Evolutionary conservation across 1,139 yeast species (phyloP), one percentile per base, ranked within the genome.

Genomic region (Pichiaceae sp.): DNA sequence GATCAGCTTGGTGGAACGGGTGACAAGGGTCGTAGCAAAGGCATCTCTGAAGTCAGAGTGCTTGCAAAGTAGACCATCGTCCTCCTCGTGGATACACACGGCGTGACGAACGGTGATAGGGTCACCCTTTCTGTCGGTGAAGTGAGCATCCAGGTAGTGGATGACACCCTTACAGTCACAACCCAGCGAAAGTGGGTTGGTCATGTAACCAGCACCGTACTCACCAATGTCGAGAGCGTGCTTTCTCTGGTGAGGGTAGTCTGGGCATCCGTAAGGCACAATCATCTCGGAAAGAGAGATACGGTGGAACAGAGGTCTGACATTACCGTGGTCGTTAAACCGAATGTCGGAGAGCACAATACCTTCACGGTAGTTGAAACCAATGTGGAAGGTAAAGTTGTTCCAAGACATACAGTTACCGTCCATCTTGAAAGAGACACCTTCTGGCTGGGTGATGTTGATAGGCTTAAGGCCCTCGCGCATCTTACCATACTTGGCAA

Each of bases 221-320:
- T 82, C 93, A 55, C 93, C 93, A 50, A 82, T 75, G 62, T 82
- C 93, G 58, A 82, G 75, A 32, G 93, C 93, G 50, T 82, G 93
- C 59, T 82, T 82, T 64, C 93, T 72, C 54, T 80, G 87, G 56
- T 80, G 89, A 36, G 87, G 89, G 62, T 72, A 78, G 46, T 75
- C 80, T 39, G 93, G 93, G 43, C 70, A 68, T 40, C 93, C 93
- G 53, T 82, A 82, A 24, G 93, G 93, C 42, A 82, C 93, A 60
- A 82, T 78, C 91, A 82, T 81, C 63, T 82, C 93, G 32, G 83
- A 68, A 43, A 82, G 66, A 3, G 93, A 82, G 50, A 82, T 69
- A 61, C 93, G 70, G 64, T 82, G 86, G 70, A 82, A 80, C 42
- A 82, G 59, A 26, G 87, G 78, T 59, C 87, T 69, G 35, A 68